Evolutionary conservation across 305 asterid species (phyloP).

Genomic region (Fraxinus ornus): DNA sequence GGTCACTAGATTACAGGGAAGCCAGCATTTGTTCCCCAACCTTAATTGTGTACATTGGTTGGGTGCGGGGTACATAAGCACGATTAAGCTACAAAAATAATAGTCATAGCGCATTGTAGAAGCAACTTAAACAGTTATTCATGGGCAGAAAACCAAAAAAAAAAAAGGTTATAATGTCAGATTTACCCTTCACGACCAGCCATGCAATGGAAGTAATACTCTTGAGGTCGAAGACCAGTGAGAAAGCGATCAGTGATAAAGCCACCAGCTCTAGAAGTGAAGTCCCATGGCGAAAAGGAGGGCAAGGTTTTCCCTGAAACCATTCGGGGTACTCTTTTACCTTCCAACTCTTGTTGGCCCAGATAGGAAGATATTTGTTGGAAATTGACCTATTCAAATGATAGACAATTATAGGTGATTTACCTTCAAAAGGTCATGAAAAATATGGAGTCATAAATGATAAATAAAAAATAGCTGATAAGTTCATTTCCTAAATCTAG

Average conservation of each 20-base stretch:
- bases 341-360: conserved; percentile 98
- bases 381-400: conserved; percentile 71
- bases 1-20: background rate
- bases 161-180: background rate
- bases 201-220: conserved; percentile 98
- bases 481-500: background rate
- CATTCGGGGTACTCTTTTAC: conserved; percentile 97
- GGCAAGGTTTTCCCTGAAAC: conserved; percentile 97
- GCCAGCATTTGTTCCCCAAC: background rate
- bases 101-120: background rate
- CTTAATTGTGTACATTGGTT: background rate
- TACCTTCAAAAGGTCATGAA: background rate
- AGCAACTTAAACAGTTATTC: conserved; percentile 1
- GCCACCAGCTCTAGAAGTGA: conserved; percentile 92
- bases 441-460: conserved; percentile 3
- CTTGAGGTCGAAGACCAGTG: conserved; percentile 94
- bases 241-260: conserved; percentile 94
- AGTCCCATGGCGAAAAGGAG: conserved; percentile 94
- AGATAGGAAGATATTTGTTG: conserved; percentile 96
- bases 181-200: conserved; percentile 99
- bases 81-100: background rate
- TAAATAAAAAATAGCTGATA: background rate
- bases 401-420: conserved; percentile 16
- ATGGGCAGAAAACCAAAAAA: conserved; percentile 5
- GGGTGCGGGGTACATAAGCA: background rate